phyloP scores from a whole-genome alignment of 1,139 yeast species.

The Schizosaccharomyces versatilis region DNA sequence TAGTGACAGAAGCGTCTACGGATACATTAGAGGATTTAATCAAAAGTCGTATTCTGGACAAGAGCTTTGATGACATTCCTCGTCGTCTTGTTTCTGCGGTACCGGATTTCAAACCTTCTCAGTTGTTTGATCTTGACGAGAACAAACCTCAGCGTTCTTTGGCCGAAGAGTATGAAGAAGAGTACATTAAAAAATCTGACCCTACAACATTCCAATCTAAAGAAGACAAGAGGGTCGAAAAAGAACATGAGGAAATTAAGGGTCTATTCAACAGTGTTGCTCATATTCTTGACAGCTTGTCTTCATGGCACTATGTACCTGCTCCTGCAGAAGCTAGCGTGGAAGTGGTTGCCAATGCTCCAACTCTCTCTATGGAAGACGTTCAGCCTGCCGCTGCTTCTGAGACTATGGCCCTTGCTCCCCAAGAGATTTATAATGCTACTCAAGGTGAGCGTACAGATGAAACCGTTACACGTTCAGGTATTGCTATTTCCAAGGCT shows the following conservation, averaged over 20 bases:
- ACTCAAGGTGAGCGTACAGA: not conserved
- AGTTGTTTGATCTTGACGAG: constrained; percentile 44
- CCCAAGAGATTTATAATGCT: constrained; percentile 58
- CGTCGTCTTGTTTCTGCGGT: constrained; percentile 34
- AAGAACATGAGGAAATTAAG: constrained; percentile 59
- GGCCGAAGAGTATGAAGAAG: constrained; percentile 84
- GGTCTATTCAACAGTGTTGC: constrained; percentile 40
- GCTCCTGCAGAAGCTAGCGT: constrained; percentile 64
- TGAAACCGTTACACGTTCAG: not conserved
- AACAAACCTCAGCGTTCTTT: constrained; percentile 68
- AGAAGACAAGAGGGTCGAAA: constrained; percentile 29
- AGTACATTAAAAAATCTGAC: constrained; percentile 31
- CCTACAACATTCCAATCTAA: constrained; percentile 21
- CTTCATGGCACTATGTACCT: constrained; percentile 86
- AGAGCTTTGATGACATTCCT: constrained; percentile 68
- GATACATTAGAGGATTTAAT: constrained; percentile 75
- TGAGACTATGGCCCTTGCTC: constrained; percentile 61
- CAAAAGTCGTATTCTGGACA: constrained; percentile 47
- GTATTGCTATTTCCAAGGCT: constrained; percentile 1
- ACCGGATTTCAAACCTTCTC: constrained; percentile 30
- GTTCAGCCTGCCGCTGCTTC: constrained; percentile 80
- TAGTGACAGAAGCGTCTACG: constrained; percentile 70
- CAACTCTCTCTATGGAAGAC: constrained; percentile 81
- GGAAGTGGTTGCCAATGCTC: constrained; percentile 58
- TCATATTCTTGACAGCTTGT: constrained; percentile 61